A percentile compares a stretch with the other conserved stretches of the same genome.
Conservation (phyloP, 2,329 filamentous ascomycete genomes). For the Aureobasidium sp. region DNA sequence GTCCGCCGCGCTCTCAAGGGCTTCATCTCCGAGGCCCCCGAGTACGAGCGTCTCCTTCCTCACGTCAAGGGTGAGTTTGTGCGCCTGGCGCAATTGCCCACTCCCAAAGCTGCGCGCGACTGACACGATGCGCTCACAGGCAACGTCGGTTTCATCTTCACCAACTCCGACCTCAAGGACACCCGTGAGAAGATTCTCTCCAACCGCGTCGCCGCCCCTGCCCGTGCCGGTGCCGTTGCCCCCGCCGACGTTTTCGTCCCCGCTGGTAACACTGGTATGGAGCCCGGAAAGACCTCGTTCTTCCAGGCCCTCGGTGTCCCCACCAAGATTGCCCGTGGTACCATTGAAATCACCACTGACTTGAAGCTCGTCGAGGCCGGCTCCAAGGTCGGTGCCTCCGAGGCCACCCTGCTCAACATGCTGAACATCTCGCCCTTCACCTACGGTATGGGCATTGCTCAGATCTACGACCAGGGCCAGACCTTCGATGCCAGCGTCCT, state of each 20-base stretch:
- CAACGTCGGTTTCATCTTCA: constrained; percentile 99
- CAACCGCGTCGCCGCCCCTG: constrained; percentile 97
- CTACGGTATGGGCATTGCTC: constrained; percentile 92
- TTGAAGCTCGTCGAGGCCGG: constrained; percentile 94
- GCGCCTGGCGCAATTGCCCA: constrained; percentile 64
- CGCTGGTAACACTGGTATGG: constrained; percentile 99
- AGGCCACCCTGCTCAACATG: constrained; percentile 99
- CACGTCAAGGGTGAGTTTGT: constrained; percentile 64
- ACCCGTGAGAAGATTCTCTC: constrained; percentile 88
- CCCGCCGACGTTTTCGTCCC: constrained; percentile 90
- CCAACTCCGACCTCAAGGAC: constrained; percentile 88
- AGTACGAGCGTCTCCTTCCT: constrained; percentile 97
- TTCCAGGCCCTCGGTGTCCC: constrained; percentile 99
- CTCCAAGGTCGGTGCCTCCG: constrained; percentile 93
- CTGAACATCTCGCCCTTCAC: constrained; percentile 99
- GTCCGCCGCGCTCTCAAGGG: constrained; percentile 96
- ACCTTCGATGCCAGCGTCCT: constrained; percentile 78
- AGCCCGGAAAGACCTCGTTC: constrained; percentile 99
- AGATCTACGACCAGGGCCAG: constrained; percentile 98
- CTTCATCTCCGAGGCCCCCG: constrained; percentile 81
- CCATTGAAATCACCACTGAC: constrained; percentile 98
- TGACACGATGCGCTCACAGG: constrained; percentile 36
- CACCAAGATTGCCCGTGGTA: constrained; percentile 99
- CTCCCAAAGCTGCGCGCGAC: constrained; percentile 66
- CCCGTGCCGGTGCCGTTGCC: constrained; percentile 94